A percentile compares a stretch with the other conserved stretches of the same genome.
phyloP scores from a whole-genome alignment of 2,329 filamentous ascomycete species.

The Conoideocrella luteorostrata region DNA sequence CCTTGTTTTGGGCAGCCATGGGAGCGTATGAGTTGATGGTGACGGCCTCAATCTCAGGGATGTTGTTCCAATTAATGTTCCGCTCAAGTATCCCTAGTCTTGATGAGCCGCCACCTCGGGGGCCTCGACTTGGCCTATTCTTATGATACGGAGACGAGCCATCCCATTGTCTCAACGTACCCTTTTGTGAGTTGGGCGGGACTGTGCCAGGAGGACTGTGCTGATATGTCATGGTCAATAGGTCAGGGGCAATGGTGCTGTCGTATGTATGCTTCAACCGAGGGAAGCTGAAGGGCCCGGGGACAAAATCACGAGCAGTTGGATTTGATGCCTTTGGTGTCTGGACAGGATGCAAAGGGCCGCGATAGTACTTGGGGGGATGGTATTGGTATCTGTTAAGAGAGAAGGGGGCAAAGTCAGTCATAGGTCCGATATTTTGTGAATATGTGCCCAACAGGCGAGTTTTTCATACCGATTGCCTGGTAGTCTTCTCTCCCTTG shows the following conservation, averaged over 20 bases:
- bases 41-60: slow-evolving; percentile 75
- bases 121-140: slow-evolving; percentile 78
- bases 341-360: slow-evolving; percentile 87
- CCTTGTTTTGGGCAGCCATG: slow-evolving; percentile 61
- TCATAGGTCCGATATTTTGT: too few species aligned
- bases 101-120: slow-evolving; percentile 63
- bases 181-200: slow-evolving; percentile 37
- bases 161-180: slow-evolving; percentile 78
- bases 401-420: background rate
- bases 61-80: slow-evolving; percentile 72
- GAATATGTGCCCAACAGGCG: too few species aligned
- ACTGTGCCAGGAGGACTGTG: slow-evolving; percentile 75
- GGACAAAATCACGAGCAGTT: slow-evolving; percentile 77
- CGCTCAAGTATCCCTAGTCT: slow-evolving; percentile 65
- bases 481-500: slow-evolving; percentile 34
- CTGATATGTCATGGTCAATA: slow-evolving; percentile 81
- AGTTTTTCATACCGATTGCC: slow-evolving; percentile 45
- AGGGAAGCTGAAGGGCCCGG: slow-evolving; percentile 83
- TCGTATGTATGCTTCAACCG: slow-evolving; percentile 88
- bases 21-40: slow-evolving; percentile 74
- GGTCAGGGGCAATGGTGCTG: slow-evolving; percentile 76
- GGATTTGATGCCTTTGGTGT: slow-evolving; percentile 82
- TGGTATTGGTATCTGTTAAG: slow-evolving; percentile 80
- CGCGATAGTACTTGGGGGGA: slow-evolving; percentile 89
- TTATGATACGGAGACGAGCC: slow-evolving; percentile 90